phyloP scores from a whole-genome alignment of 306 rosid species.

The Citrullus colocynthis region DNA sequence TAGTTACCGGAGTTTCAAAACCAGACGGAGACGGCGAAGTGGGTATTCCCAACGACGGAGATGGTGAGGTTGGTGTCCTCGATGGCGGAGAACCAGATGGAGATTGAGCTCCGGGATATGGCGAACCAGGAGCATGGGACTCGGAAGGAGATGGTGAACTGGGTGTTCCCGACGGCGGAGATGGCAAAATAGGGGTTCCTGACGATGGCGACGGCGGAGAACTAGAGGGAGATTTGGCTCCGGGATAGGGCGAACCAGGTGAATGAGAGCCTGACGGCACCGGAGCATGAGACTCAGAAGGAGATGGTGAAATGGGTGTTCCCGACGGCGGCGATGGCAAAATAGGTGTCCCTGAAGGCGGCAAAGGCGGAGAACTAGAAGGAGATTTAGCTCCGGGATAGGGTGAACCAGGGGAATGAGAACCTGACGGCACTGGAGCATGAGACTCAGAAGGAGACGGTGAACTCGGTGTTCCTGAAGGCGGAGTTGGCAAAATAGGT shows the following conservation, averaged over 20 bases:
- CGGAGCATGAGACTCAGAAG: background rate
- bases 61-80: background rate
- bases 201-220: background rate
- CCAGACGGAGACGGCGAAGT: background rate
- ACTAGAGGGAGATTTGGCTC: background rate
- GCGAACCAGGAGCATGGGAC: no score
- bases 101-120: no score
- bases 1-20: no score
- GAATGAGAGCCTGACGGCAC: background rate
- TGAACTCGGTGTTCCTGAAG: background rate
- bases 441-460: background rate
- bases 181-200: background rate
- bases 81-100: no score
- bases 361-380: no score
- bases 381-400: no score
- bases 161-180: background rate
- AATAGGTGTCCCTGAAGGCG: slow-evolving; percentile 1
- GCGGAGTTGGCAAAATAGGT: slow-evolving; percentile 5
- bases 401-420: no score
- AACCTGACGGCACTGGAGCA: no score
- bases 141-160: background rate
- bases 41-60: background rate
- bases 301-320: background rate
- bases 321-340: slow-evolving; percentile 1
- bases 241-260: background rate